Base-by-base conservation (phyloP, 202 grass and related monocot species). In the Elaeis oleifera region DNA sequence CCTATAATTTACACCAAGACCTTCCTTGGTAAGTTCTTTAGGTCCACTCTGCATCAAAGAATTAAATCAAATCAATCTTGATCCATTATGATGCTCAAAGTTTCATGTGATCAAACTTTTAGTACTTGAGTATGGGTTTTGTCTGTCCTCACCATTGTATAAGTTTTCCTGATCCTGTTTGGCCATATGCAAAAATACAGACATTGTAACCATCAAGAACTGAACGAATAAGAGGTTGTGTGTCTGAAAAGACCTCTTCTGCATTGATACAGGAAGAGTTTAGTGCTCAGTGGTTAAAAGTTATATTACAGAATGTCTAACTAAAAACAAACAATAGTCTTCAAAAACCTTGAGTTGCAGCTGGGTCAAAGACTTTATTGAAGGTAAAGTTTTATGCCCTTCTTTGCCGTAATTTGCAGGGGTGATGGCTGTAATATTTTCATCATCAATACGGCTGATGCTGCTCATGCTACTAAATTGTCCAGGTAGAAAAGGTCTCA, bases 131-230 rank as follows among this genome's bases (percentile, higher is more conserved):
- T 26, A 71, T 2, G 21, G 63, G 64, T 71, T 25, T 1, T 58
- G 36, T 66, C 52, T 72, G 24, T 15, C 22, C 57, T 76, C 36
- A 97, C 94, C 94, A 97, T 97, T 56, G 94, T 97, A 52, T 86
- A 80, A 60, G 94, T 97, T 53, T 97, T 22, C 94, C 94, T 17
- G 94, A 81, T 55, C 88, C 94, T 44, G 88, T 97, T 75, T 92
- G 94, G 3, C 94, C 88, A 51, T 97, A 97, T 23, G 94, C 94
- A 67, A 97, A 92, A 71, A 97, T 92, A 53, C 94, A 97, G 24
- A 97, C 78, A 5, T 97, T 97, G 53, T 84, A 97, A 31, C 94
- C 88, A 64, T 97, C 94, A 62, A 97, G 79, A 79, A 92, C 76
- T 24, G 94, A 97, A 55, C 88, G 84, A 63, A 97, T 70, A 66